phyloP scores from a whole-genome alignment of 148 eudicot genomes.

The Oxyria digyna region DNA sequence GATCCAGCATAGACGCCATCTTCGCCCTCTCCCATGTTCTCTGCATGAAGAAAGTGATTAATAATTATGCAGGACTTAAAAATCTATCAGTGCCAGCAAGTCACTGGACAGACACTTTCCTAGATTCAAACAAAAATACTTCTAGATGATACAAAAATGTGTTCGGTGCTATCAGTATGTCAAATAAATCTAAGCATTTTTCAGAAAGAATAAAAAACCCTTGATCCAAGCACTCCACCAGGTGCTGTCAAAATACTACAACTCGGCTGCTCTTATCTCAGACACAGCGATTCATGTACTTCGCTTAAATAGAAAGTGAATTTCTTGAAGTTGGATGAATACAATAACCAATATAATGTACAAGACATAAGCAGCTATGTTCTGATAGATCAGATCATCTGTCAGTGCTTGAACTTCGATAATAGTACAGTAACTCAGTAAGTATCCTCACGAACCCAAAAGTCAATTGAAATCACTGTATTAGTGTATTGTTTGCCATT shows the following conservation, averaged over 20 bases:
- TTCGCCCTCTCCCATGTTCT: slow-evolving; percentile 98
- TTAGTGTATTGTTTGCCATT: not conserved
- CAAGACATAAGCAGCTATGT: not conserved
- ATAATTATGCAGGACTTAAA: not conserved
- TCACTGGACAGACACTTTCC: not conserved
- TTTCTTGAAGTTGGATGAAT: not conserved
- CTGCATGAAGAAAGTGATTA: slow-evolving; percentile 22
- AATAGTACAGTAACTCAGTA: not conserved
- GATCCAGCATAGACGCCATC: slow-evolving; percentile 72
- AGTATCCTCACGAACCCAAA: not conserved
- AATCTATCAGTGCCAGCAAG: not conserved
- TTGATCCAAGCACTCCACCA: not conserved
- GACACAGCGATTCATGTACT: not conserved
- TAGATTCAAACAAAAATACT: not conserved
- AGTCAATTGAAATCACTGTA: not conserved
- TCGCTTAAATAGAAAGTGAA: not conserved
- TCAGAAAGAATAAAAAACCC: not conserved
- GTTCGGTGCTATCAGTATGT: not conserved
- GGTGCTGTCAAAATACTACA: not conserved
- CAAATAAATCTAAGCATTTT: not conserved
- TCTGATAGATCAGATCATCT: not conserved
- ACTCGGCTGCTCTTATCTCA: not conserved
- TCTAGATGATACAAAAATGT: not conserved
- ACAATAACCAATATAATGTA: not conserved
- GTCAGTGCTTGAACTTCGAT: not conserved